Base-by-base conservation (phyloP, 768 basidiomycete genomes). In the Mycena metata region DNA sequence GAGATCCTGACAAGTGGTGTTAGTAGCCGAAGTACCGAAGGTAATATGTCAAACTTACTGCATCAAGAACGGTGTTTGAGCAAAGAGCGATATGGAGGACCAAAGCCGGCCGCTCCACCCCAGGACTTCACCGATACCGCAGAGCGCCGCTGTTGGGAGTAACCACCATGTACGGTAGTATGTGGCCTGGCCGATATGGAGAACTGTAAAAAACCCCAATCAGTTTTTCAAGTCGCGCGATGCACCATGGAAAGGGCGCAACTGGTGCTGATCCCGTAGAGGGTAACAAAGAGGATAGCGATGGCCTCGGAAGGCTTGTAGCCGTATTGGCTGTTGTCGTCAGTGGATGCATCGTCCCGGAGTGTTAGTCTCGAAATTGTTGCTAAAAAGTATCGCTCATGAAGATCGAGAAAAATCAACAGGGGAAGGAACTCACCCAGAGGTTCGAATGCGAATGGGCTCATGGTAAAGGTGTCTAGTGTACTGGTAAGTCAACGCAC, bases 21-120 rank as follows among this genome's bases (percentile, higher is more conserved):
- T 54, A 58, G 23, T 36, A 30, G 5, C 35, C 42, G 24, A 13
- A 26, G 52, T n/a, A 50, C 33, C 63, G 5, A 35, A 42, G n/a
- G n/a, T n/a, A 30, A n/a, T 23, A 35, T 12, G 21, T n/a, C n/a
- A n/a, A n/a, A 77, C 83, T 55, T 54, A 86, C 85, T 85, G 82
- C n/a, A 85, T 83, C 49, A 79, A 66, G 71, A 80, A 86, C 0
- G 84, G 78, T 0, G 66, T 63, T 2, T 51, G 35, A 19, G 64
- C 50, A 1, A 60, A 55, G 2, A 80, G 77, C 16, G 64, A 70
- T 46, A 72, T 71, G 43, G 79, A 83, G 9, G 84, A 86, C 88
- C 87, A 90, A 5, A 89, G 73, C 21, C 89, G 75, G 2, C 79
- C 89, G 9, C 76, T 70, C 90, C 89, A 91, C 0, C 89, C 89